phyloP scores from a whole-genome alignment of 1,284 basidiomycete genomes.

The Tylopilus orsonianus region DNA sequence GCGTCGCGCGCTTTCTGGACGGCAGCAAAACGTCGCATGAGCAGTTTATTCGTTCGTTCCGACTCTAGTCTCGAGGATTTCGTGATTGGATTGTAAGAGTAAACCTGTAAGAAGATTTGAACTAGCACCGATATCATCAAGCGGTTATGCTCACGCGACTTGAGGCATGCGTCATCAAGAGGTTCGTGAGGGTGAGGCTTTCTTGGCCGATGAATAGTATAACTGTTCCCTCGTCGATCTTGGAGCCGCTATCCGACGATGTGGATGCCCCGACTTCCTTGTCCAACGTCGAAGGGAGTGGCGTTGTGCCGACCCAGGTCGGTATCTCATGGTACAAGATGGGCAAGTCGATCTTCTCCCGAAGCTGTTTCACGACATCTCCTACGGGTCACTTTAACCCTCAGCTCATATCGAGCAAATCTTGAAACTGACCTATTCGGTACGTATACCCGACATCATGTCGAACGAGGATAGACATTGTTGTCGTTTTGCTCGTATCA shows the following conservation, averaged over 20 bases:
- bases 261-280: not conserved
- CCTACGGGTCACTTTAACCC: slow-evolving; percentile 28
- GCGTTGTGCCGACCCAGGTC: slow-evolving; percentile 20
- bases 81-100: slow-evolving; percentile 72
- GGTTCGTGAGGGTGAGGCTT: slow-evolving; percentile 79
- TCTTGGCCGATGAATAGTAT: slow-evolving; percentile 88
- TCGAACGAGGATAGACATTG: slow-evolving; percentile 50
- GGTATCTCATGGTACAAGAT: slow-evolving; percentile 23
- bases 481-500: slow-evolving; percentile 2
- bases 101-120: slow-evolving; percentile 47
- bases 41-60: slow-evolving; percentile 69
- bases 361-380: slow-evolving; percentile 37
- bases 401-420: not conserved
- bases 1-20: slow-evolving; percentile 91
- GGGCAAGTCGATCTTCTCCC: slow-evolving; percentile 12
- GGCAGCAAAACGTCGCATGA: slow-evolving; percentile 89
- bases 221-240: slow-evolving; percentile 20
- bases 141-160: slow-evolving; percentile 32
- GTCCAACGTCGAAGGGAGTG: not conserved
- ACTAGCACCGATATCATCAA: not conserved
- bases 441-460: slow-evolving; percentile 87
- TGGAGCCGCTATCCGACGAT: not conserved
- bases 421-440: slow-evolving; percentile 48
- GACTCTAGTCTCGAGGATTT: slow-evolving; percentile 57
- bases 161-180: slow-evolving; percentile 75